phyloP scores from a whole-genome alignment of 257 asterid genomes.

The Solanum pinnatisectum region DNA sequence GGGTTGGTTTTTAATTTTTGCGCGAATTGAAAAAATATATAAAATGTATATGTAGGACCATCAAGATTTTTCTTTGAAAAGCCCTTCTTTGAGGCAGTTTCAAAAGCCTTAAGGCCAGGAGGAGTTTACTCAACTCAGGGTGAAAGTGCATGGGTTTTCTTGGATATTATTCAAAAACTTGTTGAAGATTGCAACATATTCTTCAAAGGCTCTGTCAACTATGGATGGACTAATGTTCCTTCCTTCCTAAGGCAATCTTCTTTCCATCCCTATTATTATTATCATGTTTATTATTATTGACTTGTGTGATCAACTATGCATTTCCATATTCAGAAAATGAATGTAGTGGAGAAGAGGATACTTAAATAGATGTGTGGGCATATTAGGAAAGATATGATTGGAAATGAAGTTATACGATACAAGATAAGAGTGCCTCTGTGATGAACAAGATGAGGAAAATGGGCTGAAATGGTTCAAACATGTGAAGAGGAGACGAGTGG shows the following conservation, averaged over 20 bases:
- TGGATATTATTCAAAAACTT: background rate
- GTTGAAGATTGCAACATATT: background rate
- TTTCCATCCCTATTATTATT: background rate
- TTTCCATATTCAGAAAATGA: background rate
- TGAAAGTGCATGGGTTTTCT: background rate
- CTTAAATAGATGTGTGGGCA: background rate
- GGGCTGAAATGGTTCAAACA: background rate
- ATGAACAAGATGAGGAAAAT: background rate
- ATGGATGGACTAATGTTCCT: background rate
- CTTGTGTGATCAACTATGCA: background rate
- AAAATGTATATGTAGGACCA: background rate
- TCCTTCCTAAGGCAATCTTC: background rate
- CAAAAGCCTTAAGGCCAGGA: background rate
- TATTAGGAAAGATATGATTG: background rate
- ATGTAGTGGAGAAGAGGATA: background rate
- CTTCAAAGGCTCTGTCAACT: background rate
- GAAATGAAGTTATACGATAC: background rate
- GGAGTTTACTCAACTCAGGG: background rate
- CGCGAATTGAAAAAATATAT: background rate
- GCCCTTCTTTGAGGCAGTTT: background rate
- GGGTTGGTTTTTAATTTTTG: background rate
- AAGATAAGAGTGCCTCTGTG: background rate
- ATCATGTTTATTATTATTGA: background rate
- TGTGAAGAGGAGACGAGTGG: background rate
- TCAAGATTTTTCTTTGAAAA: background rate